These are phyloP conservation scores for Vishniacozyma victoriae DNA, from an alignment of 768 basidiomycete genomes.

Conservation along the genomic window DNA sequence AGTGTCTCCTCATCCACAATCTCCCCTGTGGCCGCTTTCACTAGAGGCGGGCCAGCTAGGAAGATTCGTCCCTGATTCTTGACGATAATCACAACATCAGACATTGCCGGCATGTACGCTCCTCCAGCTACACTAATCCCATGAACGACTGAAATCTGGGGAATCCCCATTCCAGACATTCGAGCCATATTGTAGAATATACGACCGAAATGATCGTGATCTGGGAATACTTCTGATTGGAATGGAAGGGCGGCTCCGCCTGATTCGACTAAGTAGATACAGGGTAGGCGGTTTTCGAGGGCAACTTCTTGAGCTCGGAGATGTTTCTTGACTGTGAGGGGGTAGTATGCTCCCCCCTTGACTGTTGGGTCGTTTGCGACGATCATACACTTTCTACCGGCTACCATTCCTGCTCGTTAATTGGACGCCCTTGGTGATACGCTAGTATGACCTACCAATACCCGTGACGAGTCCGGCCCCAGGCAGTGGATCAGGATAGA, in stretches of 20 bases:
- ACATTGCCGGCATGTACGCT: slow-evolving; percentile 86
- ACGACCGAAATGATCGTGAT: slow-evolving; percentile 89
- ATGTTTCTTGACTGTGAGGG: slow-evolving; percentile 89
- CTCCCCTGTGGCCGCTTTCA: slow-evolving; percentile 91
- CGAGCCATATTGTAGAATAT: slow-evolving; percentile 95
- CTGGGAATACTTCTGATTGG: slow-evolving; percentile 90
- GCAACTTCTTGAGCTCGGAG: slow-evolving; percentile 90
- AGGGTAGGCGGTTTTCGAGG: slow-evolving; percentile 80
- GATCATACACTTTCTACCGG: slow-evolving; percentile 76
- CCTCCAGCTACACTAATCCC: slow-evolving; percentile 93
- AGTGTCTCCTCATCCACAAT: slow-evolving; percentile 86
- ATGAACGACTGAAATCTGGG: slow-evolving; percentile 87
- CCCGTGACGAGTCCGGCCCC: slow-evolving; percentile 89
- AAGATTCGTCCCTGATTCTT: slow-evolving; percentile 85
- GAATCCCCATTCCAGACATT: slow-evolving; percentile 84
- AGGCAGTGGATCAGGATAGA: slow-evolving; percentile 69
- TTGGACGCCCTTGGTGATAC: neutral
- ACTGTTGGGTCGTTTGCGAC: slow-evolving; percentile 93
- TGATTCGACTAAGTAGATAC: slow-evolving; percentile 89
- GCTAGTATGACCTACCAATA: slow-evolving; percentile 27
- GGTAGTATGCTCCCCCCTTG: slow-evolving; percentile 88
- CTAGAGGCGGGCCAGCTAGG: slow-evolving; percentile 87
- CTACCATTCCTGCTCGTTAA: slow-evolving; percentile 55
- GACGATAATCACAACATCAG: slow-evolving; percentile 60
- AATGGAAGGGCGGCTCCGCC: slow-evolving; percentile 88